Base-by-base conservation (phyloP, 306 rosid species). In the Fragaria nilgerrensis region DNA sequence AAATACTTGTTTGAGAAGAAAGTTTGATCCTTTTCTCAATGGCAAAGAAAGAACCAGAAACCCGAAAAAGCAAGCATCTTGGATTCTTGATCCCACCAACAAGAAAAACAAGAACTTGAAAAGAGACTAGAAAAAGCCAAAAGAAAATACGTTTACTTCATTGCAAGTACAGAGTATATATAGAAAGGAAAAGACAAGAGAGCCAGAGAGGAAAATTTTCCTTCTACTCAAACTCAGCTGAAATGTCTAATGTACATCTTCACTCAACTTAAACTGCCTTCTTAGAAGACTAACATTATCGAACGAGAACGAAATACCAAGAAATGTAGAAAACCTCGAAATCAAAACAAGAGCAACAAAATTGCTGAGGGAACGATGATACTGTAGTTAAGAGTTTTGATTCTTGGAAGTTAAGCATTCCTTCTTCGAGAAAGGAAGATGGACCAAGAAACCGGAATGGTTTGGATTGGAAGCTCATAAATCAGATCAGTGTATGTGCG, bases 331-430 rank as follows among this genome's bases (percentile, higher is more conserved):
- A 58, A 59, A 75, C 70, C 70, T 19, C 20, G 36, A 75, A 77
- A 37, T 9, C 64, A 73, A 37, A 74, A 55, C 78, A 76, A 64
- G 80, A 73, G 70, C 73, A 73, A 75, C 79, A 76, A 32, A 80
- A 83, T 74, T 65, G 74, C 52, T 37, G 58, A 61, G 23, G 61
- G 39, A 58, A 75, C 23, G 43, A 80, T 62, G 68, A 49, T 68
- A 55, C 15, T 66, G 78, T 72, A 71, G 74, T 75, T 14, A 69
- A 79, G 75, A 47, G 70, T 17, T 7, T 65, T 36, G 25, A 65
- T 36, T 73, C 65, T 76, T 70, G 77, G 82, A 67, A 76, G 74
- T 83, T 77, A 76, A 65, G 64, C 63, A 65, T 75, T 72, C 77
- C 63, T 69, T 50, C 73, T 66, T 66, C 49, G 15, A 65, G 56